Percentiles rank a stretch among this genome's conserved stretches.
Conservation (phyloP, 164 flowering plant species). For the Paratinospora sagittata region DNA sequence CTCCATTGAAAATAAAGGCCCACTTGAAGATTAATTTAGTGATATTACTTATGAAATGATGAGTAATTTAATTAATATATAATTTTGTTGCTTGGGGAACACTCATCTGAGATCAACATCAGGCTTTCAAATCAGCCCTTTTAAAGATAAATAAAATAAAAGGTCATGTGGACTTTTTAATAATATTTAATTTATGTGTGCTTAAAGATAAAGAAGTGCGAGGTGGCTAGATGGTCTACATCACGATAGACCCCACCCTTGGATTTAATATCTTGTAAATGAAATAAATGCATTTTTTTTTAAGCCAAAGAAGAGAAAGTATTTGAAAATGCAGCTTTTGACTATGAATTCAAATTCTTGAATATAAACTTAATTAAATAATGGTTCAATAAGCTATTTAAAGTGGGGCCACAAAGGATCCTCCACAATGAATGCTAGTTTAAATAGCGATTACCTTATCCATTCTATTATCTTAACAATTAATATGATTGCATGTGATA, state of each 20-base stretch:
- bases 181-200: neutral
- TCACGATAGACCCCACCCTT: neutral
- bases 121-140: neutral
- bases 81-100: neutral
- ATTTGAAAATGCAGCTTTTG: neutral
- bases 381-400: too few relatives aligned
- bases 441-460: too few relatives aligned
- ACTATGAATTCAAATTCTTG: neutral
- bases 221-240: neutral
- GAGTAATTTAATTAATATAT: neutral
- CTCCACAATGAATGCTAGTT: too few relatives aligned
- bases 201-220: neutral
- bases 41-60: neutral
- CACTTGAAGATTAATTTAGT: neutral
- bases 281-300: too few relatives aligned
- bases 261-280: neutral
- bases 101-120: neutral
- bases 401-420: too few relatives aligned
- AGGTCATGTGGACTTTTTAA: neutral
- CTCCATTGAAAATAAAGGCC: neutral
- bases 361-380: neutral
- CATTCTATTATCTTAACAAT: too few relatives aligned
- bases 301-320: too few relatives aligned
- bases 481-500: too few relatives aligned
- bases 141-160: neutral